phyloP scores from a whole-genome alignment of 139 green algal genomes.

The Spirogloea muscicola region DNA sequence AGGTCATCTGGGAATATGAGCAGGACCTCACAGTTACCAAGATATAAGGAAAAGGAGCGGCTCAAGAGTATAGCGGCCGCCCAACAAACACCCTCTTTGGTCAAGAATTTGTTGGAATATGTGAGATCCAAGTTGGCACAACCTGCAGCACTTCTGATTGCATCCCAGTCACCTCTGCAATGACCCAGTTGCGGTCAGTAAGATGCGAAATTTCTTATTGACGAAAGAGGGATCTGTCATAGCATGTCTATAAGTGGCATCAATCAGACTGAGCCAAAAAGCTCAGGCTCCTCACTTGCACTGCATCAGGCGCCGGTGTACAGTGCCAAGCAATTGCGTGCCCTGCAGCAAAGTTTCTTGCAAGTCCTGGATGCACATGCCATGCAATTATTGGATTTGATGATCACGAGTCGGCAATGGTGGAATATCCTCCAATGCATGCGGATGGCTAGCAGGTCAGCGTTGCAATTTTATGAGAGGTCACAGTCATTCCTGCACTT shows the following conservation, averaged over 20 bases:
- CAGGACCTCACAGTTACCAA: background rate
- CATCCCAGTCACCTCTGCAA: too few relatives aligned
- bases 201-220: background rate
- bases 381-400: background rate
- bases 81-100: slow-evolving; percentile 18
- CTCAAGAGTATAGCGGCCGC: slow-evolving; percentile 32
- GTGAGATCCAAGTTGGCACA: too few relatives aligned
- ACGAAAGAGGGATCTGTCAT: background rate
- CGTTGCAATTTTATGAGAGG: background rate
- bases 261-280: background rate
- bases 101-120: background rate
- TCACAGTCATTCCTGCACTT: too few relatives aligned
- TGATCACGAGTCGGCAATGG: too few relatives aligned
- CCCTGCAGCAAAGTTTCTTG: background rate
- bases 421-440: too few relatives aligned
- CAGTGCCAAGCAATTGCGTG: background rate
- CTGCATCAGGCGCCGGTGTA: background rate
- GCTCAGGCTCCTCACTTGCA: slow-evolving; percentile 5
- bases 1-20: background rate
- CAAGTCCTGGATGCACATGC: background rate
- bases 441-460: background rate
- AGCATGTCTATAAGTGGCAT: background rate
- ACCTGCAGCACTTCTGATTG: too few relatives aligned
- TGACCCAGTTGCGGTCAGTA: background rate
- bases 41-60: slow-evolving; percentile 22